Evolutionary conservation across 176 grass and related monocot species (phyloP).

Genomic region (Aegilops longissima): DNA sequence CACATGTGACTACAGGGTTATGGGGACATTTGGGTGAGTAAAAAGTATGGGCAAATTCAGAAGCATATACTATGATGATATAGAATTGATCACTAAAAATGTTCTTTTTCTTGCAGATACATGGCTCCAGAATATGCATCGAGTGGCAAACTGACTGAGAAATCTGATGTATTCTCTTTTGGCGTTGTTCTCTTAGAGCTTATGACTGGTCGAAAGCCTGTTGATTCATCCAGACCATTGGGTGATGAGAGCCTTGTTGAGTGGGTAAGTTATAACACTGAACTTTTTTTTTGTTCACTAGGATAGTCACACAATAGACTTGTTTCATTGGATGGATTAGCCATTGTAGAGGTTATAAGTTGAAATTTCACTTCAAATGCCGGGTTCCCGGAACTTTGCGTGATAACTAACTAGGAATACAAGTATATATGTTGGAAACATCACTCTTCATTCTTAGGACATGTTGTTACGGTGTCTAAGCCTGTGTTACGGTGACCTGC

Average conservation of each 20-base stretch:
- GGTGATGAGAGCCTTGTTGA: conserved; percentile 90
- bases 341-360: neutral
- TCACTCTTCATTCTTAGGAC: neutral
- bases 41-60: conserved; percentile 1
- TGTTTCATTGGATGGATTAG: neutral
- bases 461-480: neutral
- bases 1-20: conserved; percentile 93
- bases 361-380: neutral
- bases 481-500: neutral
- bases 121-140: conserved; percentile 95
- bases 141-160: conserved; percentile 83
- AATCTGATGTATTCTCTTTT: conserved; percentile 93
- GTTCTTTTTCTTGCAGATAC: conserved; percentile 38
- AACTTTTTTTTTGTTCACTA: neutral
- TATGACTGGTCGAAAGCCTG: conserved; percentile 80
- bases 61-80: neutral
- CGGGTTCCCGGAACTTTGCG: neutral
- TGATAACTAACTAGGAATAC: neutral
- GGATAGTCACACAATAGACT: neutral
- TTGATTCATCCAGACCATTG: conserved; percentile 59
- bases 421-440: neutral
- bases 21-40: conserved; percentile 96
- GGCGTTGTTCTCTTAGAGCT: conserved; percentile 92
- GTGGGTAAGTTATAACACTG: conserved; percentile 57
- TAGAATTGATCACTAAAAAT: neutral